Conservation (phyloP, 176 grass and related monocot species). For the Melocanna baccifera region DNA sequence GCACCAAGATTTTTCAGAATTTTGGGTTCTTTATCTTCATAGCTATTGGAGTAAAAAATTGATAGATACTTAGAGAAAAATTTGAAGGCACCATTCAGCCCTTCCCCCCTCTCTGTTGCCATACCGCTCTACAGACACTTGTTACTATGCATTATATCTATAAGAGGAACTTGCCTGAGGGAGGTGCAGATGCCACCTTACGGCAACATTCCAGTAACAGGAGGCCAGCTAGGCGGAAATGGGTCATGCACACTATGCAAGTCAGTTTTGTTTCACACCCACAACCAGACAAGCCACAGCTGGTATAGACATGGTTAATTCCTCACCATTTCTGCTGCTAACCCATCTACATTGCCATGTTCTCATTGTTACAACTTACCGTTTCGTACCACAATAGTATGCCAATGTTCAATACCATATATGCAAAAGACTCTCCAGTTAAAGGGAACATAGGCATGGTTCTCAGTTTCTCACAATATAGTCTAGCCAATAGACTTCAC, state of each 20-base stretch:
- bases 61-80: no score
- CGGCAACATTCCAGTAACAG: background rate
- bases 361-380: background rate
- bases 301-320: conserved; percentile 4
- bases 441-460: background rate
- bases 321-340: background rate
- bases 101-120: no score
- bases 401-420: background rate
- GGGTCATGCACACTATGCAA: background rate
- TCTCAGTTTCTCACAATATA: background rate
- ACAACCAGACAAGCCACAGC: background rate
- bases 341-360: background rate
- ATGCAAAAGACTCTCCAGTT: background rate
- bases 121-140: background rate
- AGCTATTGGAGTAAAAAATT: no score
- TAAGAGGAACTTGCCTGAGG: background rate
- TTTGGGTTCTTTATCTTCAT: no score
- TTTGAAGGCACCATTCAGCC: no score
- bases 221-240: background rate
- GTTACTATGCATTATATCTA: background rate
- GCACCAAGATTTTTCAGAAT: no score
- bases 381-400: background rate
- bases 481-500: background rate
- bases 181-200: background rate
- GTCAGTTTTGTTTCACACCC: background rate